Base-by-base conservation (phyloP, 2,329 filamentous ascomycete genomes). In the Sporothrix curviconia region DNA sequence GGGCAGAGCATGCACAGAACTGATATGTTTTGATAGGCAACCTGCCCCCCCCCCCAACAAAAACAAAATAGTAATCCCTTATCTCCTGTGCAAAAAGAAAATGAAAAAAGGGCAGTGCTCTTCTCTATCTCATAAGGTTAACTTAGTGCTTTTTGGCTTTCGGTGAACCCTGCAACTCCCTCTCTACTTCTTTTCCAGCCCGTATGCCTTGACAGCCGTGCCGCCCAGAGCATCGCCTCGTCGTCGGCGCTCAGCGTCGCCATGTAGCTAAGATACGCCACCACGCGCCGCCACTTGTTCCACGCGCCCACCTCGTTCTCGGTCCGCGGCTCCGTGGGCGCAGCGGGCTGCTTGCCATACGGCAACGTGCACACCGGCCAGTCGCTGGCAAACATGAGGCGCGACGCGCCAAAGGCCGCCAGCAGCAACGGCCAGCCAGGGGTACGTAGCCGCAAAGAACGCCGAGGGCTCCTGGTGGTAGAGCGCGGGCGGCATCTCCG, bases 321-420 rank as follows among this genome's bases (percentile, higher is more conserved):
- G 28, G 68, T 64, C 43, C 61, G 36, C 47, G 53, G 40, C 22
- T 53, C 25, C 25, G 28, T n/a, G 4, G 50, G n/a, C 11, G 22
- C 42, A 1, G 28, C 15, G 4, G 53, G 39, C 25, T 40, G 34
- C 11, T 67, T 66, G 24, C 65, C 69, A 17, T 76, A 72, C 0
- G 82, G 81, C 34, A 90, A 74, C 61, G 90, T 92, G 72, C 90
- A 95, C 1, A 96, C 86, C 2, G 92, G 92, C 92, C 92, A 97
- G 71, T 96, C 91, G 62, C 87, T 92, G 24, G 87, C 92, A 71
- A 94, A 96, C 86, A 97, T 91, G 68, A 94, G 79, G 62, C 90
- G 79, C 22, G 76, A 68, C 0, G 87, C 74, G 1, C 87, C 85
- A 66, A 96, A 96, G 1, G 80, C 80, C 28, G 84, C 80, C 54